Percentiles rank a stretch among this genome's conserved stretches.
Evolutionary conservation across 768 basidiomycete genomes (phyloP).

Genomic region (Auricularia sp.): DNA sequence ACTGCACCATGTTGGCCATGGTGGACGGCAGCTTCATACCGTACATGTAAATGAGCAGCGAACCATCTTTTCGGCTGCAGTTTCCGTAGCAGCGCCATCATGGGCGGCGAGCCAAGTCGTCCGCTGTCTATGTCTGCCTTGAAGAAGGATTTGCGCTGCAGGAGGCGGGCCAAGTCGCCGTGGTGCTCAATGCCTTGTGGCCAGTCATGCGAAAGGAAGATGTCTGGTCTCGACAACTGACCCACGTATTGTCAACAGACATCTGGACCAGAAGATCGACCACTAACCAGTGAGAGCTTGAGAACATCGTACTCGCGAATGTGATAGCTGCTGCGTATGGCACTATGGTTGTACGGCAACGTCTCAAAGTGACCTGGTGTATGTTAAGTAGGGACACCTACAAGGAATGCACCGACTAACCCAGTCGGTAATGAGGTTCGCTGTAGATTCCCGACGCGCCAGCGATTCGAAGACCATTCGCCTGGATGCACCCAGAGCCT

Average conservation of each 20-base stretch:
- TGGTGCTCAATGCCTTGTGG: conserved; percentile 75
- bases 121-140: conserved; percentile 56
- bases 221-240: conserved; percentile 49
- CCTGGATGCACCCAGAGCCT: conserved; percentile 76
- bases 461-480: conserved; percentile 80
- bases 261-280: background rate
- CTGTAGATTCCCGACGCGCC: conserved; percentile 94
- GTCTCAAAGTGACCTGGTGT: conserved; percentile 59
- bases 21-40: conserved; percentile 57
- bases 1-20: conserved; percentile 12
- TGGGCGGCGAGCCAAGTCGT: conserved; percentile 75
- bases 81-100: conserved; percentile 63
- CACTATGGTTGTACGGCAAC: conserved; percentile 63
- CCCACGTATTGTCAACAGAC: background rate
- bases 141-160: conserved; percentile 74
- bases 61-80: conserved; percentile 87
- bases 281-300: conserved; percentile 48
- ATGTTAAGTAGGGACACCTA: background rate
- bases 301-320: conserved; percentile 77
- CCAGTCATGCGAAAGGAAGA: conserved; percentile 98
- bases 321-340: conserved; percentile 83
- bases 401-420: conserved; percentile 17
- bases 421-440: conserved; percentile 57
- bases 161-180: conserved; percentile 55
- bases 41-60: conserved; percentile 80